Base-by-base conservation (phyloP, 2,329 filamentous ascomycete species). In the Neobulgaria alba region DNA sequence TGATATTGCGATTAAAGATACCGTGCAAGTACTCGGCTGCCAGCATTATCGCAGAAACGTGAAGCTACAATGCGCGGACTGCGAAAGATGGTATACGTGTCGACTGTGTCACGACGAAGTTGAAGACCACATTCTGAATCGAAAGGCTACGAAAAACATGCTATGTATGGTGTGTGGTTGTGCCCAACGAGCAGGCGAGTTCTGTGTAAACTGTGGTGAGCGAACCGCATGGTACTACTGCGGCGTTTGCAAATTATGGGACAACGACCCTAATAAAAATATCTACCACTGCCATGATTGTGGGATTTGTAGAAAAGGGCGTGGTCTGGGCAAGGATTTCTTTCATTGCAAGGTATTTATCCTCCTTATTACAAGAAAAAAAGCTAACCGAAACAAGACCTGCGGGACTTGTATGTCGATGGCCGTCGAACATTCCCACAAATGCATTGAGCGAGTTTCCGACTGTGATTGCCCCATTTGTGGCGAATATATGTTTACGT, bases 281-380 rank as follows among this genome's bases (percentile, higher is more conserved):
- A 95, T 96, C 42, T 98, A 98, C 59, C 92, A 98, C 60, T 98
- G 92, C 62, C 76, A 80, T 56, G 92, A 96, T 57, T 98, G 92
- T 62, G 92, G 92, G 3, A 95, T 98, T 46, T 98, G 92, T 60
- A 77, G 92, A 43, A 81, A 89, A 42, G 92, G 92, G 1, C 77
- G 87, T 60, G 92, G 92, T 1, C 68, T 98, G 20, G 90, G 92
- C 3, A 96, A 95, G 59, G 92, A 98, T 60, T 98, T 94, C 60
- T 89, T 93, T 57, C 92, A 98, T 63, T 98, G 92, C 82, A 93
- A 95, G 76, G 87, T 90, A 67, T 61, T 65, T 53, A 23, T 16
- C 14, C 33, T 5, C 10, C n/a, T 29, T 16, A 3, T 16, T n/a
- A 3, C 33, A n/a, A 30, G 10, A 10, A 23, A 30, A 3, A 15